phyloP scores from a whole-genome alignment of 305 asterid genomes.

The Fraxinus ornus region DNA sequence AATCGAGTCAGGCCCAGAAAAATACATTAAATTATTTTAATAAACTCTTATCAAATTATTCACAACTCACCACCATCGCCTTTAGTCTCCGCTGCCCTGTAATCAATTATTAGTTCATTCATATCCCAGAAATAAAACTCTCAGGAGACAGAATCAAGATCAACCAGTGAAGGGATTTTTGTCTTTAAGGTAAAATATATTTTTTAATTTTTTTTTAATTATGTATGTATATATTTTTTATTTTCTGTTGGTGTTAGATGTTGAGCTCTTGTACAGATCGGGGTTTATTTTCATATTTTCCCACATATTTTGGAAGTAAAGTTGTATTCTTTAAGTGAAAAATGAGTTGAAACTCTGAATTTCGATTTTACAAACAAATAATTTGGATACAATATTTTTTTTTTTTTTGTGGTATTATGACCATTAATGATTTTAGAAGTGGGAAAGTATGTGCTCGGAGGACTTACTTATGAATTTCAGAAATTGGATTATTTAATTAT shows the following conservation, averaged over 20 bases:
- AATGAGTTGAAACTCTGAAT: neutral
- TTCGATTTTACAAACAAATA: neutral
- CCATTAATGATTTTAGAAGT: neutral
- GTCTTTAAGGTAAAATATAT: neutral
- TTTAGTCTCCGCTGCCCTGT: slow-evolving; percentile 2
- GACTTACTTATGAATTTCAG: neutral
- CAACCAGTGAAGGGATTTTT: slow-evolving; percentile 10
- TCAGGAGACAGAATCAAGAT: neutral
- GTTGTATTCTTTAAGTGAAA: neutral
- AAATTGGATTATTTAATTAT: neutral
- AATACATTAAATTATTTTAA: neutral
- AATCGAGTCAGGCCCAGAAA: neutral
- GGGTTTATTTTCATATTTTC: neutral
- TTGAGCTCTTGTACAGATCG: neutral
- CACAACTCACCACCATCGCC: neutral
- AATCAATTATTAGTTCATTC: neutral
- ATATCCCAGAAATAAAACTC: neutral
- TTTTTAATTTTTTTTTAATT: neutral
- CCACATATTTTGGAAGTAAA: neutral
- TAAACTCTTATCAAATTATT: neutral
- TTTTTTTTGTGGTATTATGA: neutral
- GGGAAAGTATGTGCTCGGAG: neutral
- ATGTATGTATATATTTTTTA: neutral
- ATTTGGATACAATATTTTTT: neutral
- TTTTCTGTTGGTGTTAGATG: neutral